Evolutionary conservation across 176 grass and related monocot species (phyloP).

Genomic region (Poa pratensis): DNA sequence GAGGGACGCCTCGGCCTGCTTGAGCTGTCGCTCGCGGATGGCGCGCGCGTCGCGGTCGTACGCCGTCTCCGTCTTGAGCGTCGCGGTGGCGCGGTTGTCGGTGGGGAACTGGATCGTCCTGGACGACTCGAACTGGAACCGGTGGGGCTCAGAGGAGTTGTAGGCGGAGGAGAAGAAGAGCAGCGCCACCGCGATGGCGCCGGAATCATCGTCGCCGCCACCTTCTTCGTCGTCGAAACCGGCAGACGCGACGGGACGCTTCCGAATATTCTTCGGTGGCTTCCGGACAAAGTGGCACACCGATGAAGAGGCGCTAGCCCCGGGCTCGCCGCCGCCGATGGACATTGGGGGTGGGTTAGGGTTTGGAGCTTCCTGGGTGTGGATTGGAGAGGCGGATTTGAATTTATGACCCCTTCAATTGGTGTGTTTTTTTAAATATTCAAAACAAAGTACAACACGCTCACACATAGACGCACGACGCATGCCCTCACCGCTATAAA

Average conservation of each 20-base stretch:
- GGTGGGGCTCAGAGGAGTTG: slow-evolving; percentile 34
- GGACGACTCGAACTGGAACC: slow-evolving; percentile 86
- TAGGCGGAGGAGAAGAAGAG: slow-evolving; percentile 73
- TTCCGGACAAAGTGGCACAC: slow-evolving; percentile 74
- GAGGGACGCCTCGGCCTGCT: slow-evolving; percentile 62
- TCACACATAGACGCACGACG: too few relatives aligned
- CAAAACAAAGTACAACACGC: too few relatives aligned
- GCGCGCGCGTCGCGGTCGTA: slow-evolving; percentile 73
- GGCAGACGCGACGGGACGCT: slow-evolving; percentile 49
- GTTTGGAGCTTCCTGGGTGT: not conserved
- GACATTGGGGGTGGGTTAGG: slow-evolving; percentile 24
- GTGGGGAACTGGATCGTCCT: slow-evolving; percentile 75
- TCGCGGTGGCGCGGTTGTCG: slow-evolving; percentile 72
- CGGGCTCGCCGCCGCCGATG: slow-evolving; percentile 35
- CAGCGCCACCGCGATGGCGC: slow-evolving; percentile 34
- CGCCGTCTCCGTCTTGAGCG: slow-evolving; percentile 85
- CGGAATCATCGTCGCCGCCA: slow-evolving; percentile 28
- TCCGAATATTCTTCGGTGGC: slow-evolving; percentile 79
- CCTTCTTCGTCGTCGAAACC: slow-evolving; percentile 60
- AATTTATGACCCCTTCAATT: too few relatives aligned
- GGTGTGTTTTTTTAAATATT: too few relatives aligned
- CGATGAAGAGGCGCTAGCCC: slow-evolving; percentile 40
- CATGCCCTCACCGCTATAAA: too few relatives aligned
- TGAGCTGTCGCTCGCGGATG: slow-evolving; percentile 83
- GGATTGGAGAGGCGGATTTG: not conserved